Base-by-base conservation (phyloP, 805 yeast species). In the Nakazawaea molendinolei region DNA sequence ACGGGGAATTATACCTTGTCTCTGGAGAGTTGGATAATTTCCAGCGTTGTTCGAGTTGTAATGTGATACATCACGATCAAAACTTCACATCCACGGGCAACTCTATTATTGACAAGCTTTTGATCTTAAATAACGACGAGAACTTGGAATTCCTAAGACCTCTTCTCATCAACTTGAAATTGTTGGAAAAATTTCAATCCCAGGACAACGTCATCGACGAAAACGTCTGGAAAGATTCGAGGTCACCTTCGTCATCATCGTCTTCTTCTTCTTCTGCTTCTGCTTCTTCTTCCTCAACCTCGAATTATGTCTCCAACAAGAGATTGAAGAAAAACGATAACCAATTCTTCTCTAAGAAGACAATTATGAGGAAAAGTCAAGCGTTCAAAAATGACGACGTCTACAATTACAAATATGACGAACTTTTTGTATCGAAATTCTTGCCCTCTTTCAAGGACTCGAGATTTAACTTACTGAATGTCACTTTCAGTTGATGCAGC, bases 1-100 rank as follows among this genome's bases (percentile, higher is more conserved):
- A 61, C 2, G 65, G 65, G 3, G 63, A 58, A 23, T 39, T 59
- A 13, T 50, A 43, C 38, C 34, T 55, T 39, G 41, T 49, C 22
- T 56, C 62, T 10, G 61, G 60, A 6, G 59, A 59, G 31, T 36
- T 58, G 34, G 63, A 56, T 41, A 14, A 16, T 13, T 36, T 27
- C n/a, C 24, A 31, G 17, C 17, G 28, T 6, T 35, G 39, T 20
- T 16, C 32, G 23, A 23, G 28, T 36, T 31, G 35, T 14, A 36
- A 30, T 30, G 21, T 31, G 5, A 25, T 31, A 3, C 31, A 31
- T 26, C 13, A 16, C 19, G 27, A 19, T n/a, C 12, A 13, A 6
- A 36, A 12, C 19, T 14, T 13, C 5, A 24, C 35, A 9, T 14
- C 18, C 5, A 24, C 35, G 13, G 40, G 40, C 10, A 31, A 31